Evolutionary conservation across 805 yeast species (phyloP).

Genomic region (Candida caryicola): DNA sequence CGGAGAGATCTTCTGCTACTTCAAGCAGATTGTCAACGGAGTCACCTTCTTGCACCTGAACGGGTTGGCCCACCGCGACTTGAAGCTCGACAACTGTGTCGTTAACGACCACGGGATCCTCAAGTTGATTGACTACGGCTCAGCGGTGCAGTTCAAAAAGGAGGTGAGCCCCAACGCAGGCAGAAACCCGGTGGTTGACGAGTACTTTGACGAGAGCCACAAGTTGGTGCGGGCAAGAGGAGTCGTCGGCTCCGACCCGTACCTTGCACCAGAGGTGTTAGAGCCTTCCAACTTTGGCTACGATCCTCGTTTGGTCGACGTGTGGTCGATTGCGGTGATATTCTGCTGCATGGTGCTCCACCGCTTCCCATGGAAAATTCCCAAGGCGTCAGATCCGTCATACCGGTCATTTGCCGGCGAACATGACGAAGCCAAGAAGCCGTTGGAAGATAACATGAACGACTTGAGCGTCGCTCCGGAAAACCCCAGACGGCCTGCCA

Average conservation of each 20-base stretch:
- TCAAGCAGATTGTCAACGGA: slow-evolving; percentile 76
- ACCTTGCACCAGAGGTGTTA: slow-evolving; percentile 89
- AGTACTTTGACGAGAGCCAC: slow-evolving; percentile 41
- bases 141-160: slow-evolving; percentile 78
- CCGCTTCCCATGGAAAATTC: slow-evolving; percentile 94
- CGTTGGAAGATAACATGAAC: slow-evolving; percentile 1
- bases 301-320: slow-evolving; percentile 85
- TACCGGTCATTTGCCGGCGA: slow-evolving; percentile 58
- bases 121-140: slow-evolving; percentile 90
- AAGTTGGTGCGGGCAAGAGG: slow-evolving; percentile 68
- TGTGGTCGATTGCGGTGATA: slow-evolving; percentile 92
- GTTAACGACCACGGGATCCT: slow-evolving; percentile 71
- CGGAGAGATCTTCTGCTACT: slow-evolving; percentile 74
- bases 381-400: slow-evolving; percentile 72
- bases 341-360: slow-evolving; percentile 86
- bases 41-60: slow-evolving; percentile 70
- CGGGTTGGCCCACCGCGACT: slow-evolving; percentile 91
- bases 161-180: slow-evolving; percentile 25
- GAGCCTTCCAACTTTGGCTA: slow-evolving; percentile 44
- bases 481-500: slow-evolving; percentile 4
- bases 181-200: slow-evolving; percentile 11
- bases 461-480: slow-evolving; percentile 5
- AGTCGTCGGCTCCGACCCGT: slow-evolving; percentile 94
- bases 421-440: slow-evolving; percentile 1
- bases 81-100: slow-evolving; percentile 91